Evolutionary conservation across 257 asterid species (phyloP).

Genomic region (Plantago major): DNA sequence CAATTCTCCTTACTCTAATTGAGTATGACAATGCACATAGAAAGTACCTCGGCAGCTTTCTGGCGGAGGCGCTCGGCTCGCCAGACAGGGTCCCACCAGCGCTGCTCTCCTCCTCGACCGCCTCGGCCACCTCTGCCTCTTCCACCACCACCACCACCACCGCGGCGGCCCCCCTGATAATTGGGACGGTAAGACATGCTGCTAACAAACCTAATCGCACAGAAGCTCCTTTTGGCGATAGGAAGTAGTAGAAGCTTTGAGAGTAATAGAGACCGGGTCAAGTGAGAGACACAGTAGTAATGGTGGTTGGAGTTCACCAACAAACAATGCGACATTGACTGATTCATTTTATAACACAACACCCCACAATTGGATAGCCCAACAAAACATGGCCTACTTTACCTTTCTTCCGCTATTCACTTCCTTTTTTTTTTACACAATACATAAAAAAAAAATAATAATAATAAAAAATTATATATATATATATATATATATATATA

Average conservation of each 20-base stretch:
- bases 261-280: conserved; percentile 17
- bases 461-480: too few relatives aligned
- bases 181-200: conserved; percentile 78
- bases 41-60: conserved; percentile 64
- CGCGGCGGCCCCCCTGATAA: conserved; percentile 70
- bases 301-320: conserved; percentile 22
- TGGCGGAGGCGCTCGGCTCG: conserved; percentile 89
- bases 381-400: too few relatives aligned
- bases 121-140: conserved; percentile 49
- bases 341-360: conserved; percentile 36
- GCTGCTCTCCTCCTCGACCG: conserved; percentile 77
- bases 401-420: too few relatives aligned
- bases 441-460: too few relatives aligned
- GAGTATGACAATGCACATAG: too few relatives aligned
- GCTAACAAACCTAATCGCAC: conserved; percentile 14
- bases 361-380: too few relatives aligned
- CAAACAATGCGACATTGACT: conserved; percentile 32
- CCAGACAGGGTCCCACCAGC: conserved; percentile 99
- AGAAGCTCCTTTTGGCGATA: neutral
- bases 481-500: too few relatives aligned
- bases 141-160: conserved; percentile 34
- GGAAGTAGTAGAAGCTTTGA: conserved; percentile 8
- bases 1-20: too few relatives aligned
- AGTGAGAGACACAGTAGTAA: conserved; percentile 16
- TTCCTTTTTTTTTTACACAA: too few relatives aligned